Base-by-base conservation (phyloP, 1,139 yeast genomes). In the Candida neerlandica region DNA sequence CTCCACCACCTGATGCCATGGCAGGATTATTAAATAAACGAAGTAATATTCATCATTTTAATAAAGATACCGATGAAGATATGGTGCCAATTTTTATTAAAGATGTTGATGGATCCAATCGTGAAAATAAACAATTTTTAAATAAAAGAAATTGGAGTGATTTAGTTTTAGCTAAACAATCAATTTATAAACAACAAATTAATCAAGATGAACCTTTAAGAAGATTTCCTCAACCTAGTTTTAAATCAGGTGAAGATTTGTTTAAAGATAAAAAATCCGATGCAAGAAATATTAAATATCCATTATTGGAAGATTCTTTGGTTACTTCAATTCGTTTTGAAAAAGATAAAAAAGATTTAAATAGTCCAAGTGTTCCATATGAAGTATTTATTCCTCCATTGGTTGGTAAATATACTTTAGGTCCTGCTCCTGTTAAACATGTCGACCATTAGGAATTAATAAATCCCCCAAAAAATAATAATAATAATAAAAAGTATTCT, bases 1-100 rank as follows among this genome's bases (percentile, higher is more conserved):
- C 95, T 0, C 97, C 99, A 11, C 98, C 98, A 2, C 96, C 97
- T 0, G 82, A 84, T 63, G 84, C 86, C 14, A 86, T 92, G 86
- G 96, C 96, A 0, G 71, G 74, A 10, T 73, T 91, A 57, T 67
- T 81, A 47, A 80, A 85, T 65, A 81, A 77, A 58, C 77, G 96
- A 60, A 80, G 89, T 44, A 80, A 79, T 49, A 71, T 82, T 37
- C 97, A 91, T 65, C 84, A 78, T 55, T 86, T 82, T 57, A 85
- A 80, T 58, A 64, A 62, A 38, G 66, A 75, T 45, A 84, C 94
- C 2, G 88, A 84, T 55, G 98, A 92, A 65, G 96, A 90, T 58
- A 79, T 88, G 66, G 82, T 91, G 21, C 88, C 89, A 1, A 61
- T 92, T 11, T 92, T 92, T 66, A 61, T 71, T 6, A 64, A 66